Evolutionary conservation across 805 yeast species (phyloP), one percentile per base, ranked within the genome.

Genomic region (Yarrowia sp.): DNA sequence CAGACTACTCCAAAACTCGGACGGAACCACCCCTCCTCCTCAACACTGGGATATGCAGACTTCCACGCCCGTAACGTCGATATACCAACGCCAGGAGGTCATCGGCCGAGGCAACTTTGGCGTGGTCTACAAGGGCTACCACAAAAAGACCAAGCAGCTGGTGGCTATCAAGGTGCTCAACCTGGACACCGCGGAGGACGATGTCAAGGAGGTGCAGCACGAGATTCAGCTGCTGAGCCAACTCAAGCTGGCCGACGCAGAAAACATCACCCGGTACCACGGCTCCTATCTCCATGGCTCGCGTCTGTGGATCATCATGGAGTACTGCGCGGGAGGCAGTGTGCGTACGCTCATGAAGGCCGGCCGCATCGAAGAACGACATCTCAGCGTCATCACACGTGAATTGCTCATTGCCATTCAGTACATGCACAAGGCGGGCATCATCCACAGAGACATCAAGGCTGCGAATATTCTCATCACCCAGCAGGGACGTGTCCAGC

Each of bases 21-120:
- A 55, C n/a, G 44, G 13, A 36, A 22, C 60, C 60, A 51, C 60
- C 14, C 33, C 44, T 31, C 28, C 61, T 41, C 35, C 35, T 43
- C 50, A 58, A 42, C 64, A 33, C 64, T 18, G 51, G 51, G 33
- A 31, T 6, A 48, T 45, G 65, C 57, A 61, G 65, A 45, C 57
- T 6, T 41, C 53, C 22, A 48, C 39, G 48, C 42, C 76, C 69
- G 71, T 69, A n/a, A 66, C 72, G 43, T 50, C 70, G n/a, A 71
- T 83, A 64, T 92, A 87, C 77, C 86, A 88, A 71, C 82, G 97
- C 53, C 87, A 93, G 13, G 98, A 95, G 76, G 87, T 92, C 38
- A 88, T 96, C 13, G 99, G 99, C 8, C 83, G 96, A 66, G 99
- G 99, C 22, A 95, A 92, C 78, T 95, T 95, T 76, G 99, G 99